Evolutionary conservation across 306 rosid genomes (phyloP), one percentile per base, ranked within the genome.

Genomic region (Acacia crassicarpa): DNA sequence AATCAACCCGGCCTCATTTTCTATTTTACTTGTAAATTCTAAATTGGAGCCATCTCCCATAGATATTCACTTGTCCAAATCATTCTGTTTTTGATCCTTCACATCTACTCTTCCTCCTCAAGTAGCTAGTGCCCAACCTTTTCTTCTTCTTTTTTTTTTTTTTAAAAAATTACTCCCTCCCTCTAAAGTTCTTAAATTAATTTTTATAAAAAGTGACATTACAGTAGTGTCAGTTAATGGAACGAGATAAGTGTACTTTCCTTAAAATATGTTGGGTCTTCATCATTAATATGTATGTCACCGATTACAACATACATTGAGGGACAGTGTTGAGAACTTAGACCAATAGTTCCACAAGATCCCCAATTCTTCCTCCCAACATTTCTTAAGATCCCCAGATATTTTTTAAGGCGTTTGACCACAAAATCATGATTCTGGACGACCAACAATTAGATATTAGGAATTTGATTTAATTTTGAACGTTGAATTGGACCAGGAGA

Each of bases 351-450:
- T 54, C 30, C 67, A 12, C 20, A 8, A 85, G 82, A 85, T 85
- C 85, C 75, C 74, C 51, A 4, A 6, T 68, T 68, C 51, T 38
- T 54, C 61, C 3, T 20, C 30, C 53, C 54, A 54, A 6, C 0
- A 59, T 82, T 69, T 72, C 88, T 56, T 85, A 78, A 84, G 78
- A 81, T 87, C 83, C 83, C 48, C n/a, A 48, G 72, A 32, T 32
- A 2, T 80, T 72, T 72, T 76, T 59, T 41, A 67, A 80, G 80
- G 80, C 83, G 66, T 85, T 83, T 90, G 90, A 87, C 89, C 90
- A 53, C n/a, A 19, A 43, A 43, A 68, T 76, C 81, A 84, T 86
- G 81, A 82, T 75, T 86, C 63, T 73, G 80, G 78, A 85, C 51
- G 85, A 81, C 82, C 78, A 82, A 73, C 72, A 75, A 78, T 83